Evolutionary conservation across 2,329 filamentous ascomycete genomes (phyloP).

Genomic region (Diaporthe longicolla): DNA sequence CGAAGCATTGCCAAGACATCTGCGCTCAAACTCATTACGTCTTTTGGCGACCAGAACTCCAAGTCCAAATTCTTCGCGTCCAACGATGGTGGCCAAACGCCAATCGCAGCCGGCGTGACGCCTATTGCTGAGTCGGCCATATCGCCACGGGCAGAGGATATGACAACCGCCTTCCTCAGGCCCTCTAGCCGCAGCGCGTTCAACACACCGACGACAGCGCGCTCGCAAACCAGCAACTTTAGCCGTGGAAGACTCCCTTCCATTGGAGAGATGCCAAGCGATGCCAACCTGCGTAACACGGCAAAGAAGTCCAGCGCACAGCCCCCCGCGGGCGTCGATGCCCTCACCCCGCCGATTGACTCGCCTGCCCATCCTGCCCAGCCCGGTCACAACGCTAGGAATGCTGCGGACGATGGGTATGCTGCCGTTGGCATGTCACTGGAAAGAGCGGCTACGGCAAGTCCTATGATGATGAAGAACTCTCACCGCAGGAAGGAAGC

Average conservation of each 20-base stretch:
- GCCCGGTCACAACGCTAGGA: conserved; percentile 53
- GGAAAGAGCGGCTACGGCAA: conserved; percentile 76
- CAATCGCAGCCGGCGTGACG: conserved; percentile 85
- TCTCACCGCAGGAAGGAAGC: conserved; percentile 61
- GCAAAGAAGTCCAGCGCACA: conserved; percentile 43
- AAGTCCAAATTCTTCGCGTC: conserved; percentile 76
- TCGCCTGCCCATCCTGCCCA: conserved; percentile 24
- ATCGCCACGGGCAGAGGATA: conserved; percentile 78
- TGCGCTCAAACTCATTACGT: conserved; percentile 90
- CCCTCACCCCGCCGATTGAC: conserved; percentile 44
- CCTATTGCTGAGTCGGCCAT: conserved; percentile 87
- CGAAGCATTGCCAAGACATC: conserved; percentile 82
- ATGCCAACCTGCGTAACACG: conserved; percentile 51
- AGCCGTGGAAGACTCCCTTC: conserved; percentile 79
- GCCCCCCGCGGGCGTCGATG: conserved; percentile 34
- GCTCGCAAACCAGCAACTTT: conserved; percentile 72
- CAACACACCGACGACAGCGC: conserved; percentile 78
- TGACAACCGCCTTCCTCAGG: conserved; percentile 77
- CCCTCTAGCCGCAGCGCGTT: conserved; percentile 77
- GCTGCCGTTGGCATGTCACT: conserved; percentile 62
- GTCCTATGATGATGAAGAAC: conserved; percentile 74
- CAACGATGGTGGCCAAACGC: conserved; percentile 75
- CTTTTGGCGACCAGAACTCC: conserved; percentile 77
- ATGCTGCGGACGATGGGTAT: conserved; percentile 60
- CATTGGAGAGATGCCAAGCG: conserved; percentile 76